A percentile compares a stretch with the other conserved stretches of the same genome.
phyloP scores from a whole-genome alignment of 129 eudicot species.

The carrot (Daucus carota) region DH1_v3.0 NC_030383.2:54738001-54738500 shows the following conservation, averaged over 20 bases:
- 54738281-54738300: neutral
- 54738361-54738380: neutral
- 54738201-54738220: neutral
- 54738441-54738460: no score
- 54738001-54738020: neutral
- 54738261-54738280: neutral
- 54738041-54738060: neutral
- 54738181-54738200: neutral
- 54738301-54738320: neutral
- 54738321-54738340: no score
- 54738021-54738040: neutral
- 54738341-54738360: neutral
- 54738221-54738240: neutral
- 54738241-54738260: neutral
- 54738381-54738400: no score
- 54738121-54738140: neutral
- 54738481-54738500: no score
- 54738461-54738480: no score
- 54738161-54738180: neutral
- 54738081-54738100: constrained; percentile 3
- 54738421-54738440: no score
- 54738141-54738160: neutral
- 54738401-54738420: no score
- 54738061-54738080: no score
- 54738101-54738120: neutral